Conservation (phyloP, 768 basidiomycete species). For the Podaxis carcinomalis region DNA sequence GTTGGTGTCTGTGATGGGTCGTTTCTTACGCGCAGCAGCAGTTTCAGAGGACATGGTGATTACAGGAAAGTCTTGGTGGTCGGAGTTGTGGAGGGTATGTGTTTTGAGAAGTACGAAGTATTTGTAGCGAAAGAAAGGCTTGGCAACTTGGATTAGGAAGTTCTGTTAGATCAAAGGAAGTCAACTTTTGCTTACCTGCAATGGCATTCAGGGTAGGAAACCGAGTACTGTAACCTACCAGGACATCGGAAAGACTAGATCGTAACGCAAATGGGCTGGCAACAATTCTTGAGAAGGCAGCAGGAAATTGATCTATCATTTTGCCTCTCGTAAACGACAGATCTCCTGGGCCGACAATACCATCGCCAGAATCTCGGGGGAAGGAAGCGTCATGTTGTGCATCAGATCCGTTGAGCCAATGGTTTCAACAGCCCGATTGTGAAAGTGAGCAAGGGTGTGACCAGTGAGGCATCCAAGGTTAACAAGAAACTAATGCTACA, state of each 20-base stretch:
- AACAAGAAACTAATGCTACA: not conserved
- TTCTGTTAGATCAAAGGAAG: conserved; percentile 18
- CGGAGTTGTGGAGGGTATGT: conserved; percentile 1
- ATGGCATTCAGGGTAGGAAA: conserved; percentile 22
- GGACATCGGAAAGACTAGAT: conserved; percentile 21
- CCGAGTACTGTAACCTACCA: conserved; percentile 19
- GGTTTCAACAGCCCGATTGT: not conserved
- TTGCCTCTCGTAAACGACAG: conserved; percentile 1
- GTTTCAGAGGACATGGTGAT: conserved; percentile 27
- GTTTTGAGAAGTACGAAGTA: conserved; percentile 13
- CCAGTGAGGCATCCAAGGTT: not conserved
- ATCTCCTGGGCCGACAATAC: not conserved
- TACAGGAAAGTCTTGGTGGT: conserved; percentile 1
- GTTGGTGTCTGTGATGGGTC: conserved; percentile 20
- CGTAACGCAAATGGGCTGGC: conserved; percentile 15
- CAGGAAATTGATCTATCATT: not conserved
- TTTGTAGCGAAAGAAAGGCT: conserved; percentile 21
- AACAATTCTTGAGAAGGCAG: conserved; percentile 16
- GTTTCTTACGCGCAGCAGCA: conserved; percentile 24
- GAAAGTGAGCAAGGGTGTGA: not conserved
- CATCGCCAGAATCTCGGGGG: conserved; percentile 12
- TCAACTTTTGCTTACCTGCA: conserved; percentile 17
- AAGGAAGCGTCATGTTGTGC: conserved; percentile 1
- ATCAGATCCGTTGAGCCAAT: conserved; percentile 10
- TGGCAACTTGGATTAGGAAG: conserved; percentile 21